Evolutionary conservation across 2,329 filamentous ascomycete species (phyloP), one percentile per base, ranked within the genome.

Genomic region (Nemania sp.): DNA sequence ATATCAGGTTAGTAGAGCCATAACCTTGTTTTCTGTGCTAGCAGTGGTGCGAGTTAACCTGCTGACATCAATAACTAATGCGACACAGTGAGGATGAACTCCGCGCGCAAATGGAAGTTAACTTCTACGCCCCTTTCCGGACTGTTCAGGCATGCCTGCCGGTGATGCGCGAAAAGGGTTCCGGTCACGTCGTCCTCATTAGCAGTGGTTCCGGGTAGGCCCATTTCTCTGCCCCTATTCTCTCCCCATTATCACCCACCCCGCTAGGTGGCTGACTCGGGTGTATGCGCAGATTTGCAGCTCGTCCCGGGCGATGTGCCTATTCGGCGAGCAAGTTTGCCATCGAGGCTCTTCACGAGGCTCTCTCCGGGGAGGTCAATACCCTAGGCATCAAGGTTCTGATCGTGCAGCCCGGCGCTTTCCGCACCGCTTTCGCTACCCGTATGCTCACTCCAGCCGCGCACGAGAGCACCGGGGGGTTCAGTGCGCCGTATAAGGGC

Each of bases 51-150:
- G 25, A 29, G 25, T 29, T 29, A 29, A 29, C 25, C 25, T 29
- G 25, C 25, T 29, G 25, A 29, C 25, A 29, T 29, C 25, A 7
- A 29, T 7, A 29, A 7, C 3, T 7, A 29, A 9, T 34, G 7
- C 15, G 18, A 25, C 9, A 37, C 17, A 61, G 59, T 15, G 54
- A 58, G 17, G 59, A 61, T 10, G 54, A 61, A 32, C 17, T 61
- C 9, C 54, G 49, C 9, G 35, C 37, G 4, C 64, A 69, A 10
- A 84, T 83, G 70, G 76, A 81, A 67, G 82, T 81, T 32, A 86
- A 86, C 57, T 80, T 86, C 34, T 81, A 85, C 62, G 83, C 82
- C 2, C 70, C 75, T 7, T 69, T 83, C 54, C 82, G 80, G 57
- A 76, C 83, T 1, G 76, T 78, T 29, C 77, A 79, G 7, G 80